Percentiles rank a stretch among this genome's conserved stretches.
Conservation (phyloP, 2,329 filamentous ascomycete genomes). For the Whalleya microplaca region DNA sequence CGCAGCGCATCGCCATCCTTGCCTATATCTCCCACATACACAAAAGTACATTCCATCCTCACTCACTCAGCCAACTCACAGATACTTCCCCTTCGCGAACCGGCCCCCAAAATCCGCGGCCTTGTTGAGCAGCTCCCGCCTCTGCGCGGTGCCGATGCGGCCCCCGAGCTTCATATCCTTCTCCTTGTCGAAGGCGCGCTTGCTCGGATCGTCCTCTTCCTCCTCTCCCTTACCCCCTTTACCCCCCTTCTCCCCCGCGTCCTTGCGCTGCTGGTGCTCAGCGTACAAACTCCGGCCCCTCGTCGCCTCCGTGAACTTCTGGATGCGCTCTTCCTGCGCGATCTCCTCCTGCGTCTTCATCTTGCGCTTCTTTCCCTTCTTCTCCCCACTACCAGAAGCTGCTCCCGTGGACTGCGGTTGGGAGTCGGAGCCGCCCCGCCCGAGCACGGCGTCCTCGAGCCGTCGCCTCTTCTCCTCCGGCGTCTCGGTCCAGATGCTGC, state of each 20-base stretch:
- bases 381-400: too few relatives aligned
- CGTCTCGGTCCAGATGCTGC: slow-evolving; percentile 87
- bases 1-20: too few relatives aligned
- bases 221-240: slow-evolving; percentile 47
- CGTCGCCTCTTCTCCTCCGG: slow-evolving; percentile 84
- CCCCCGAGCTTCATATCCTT: slow-evolving; percentile 87
- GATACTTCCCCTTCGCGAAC: slow-evolving; percentile 75
- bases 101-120: slow-evolving; percentile 80
- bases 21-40: too few relatives aligned
- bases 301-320: slow-evolving; percentile 55
- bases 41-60: background rate
- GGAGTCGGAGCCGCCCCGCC: slow-evolving; percentile 58
- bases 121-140: slow-evolving; percentile 77
- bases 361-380: background rate
- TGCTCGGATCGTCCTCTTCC: slow-evolving; percentile 88
- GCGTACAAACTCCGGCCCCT: slow-evolving; percentile 64
- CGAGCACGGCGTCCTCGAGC: slow-evolving; percentile 80
- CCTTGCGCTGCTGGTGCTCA: slow-evolving; percentile 49
- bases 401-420: slow-evolving; percentile 49
- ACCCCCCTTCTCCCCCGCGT: slow-evolving; percentile 21
- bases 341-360: slow-evolving; percentile 48
- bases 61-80: slow-evolving; percentile 40
- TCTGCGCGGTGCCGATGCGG: slow-evolving; percentile 72
- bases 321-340: slow-evolving; percentile 54
- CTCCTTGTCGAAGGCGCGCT: slow-evolving; percentile 84